These are phyloP conservation scores for Baudoinia panamericana DNA, from an alignment of 495 filamentous ascomycete species.

Conservation along the genomic window DNA sequence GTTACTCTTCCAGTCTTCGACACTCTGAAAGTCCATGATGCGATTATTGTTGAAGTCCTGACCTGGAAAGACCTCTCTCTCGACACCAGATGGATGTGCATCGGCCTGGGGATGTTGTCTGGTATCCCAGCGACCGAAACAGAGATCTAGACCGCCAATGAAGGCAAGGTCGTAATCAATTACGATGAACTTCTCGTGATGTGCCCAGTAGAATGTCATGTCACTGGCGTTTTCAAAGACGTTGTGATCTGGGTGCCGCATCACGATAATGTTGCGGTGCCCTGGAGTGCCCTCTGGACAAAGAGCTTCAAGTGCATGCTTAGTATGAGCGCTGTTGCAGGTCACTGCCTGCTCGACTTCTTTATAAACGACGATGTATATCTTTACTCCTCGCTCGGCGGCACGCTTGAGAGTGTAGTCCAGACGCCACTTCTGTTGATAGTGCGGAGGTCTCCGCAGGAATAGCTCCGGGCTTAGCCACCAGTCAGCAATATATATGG, in stretches of 20 bases:
- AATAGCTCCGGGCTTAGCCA: conserved; percentile 93
- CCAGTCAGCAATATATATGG: conserved; percentile 94
- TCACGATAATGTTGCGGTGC: conserved; percentile 71
- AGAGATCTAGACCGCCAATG: conserved; percentile 88
- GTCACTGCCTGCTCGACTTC: conserved; percentile 74
- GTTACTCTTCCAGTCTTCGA: conserved; percentile 84
- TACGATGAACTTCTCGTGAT: conserved; percentile 94
- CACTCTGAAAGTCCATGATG: conserved; percentile 88
- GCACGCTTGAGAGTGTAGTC: conserved; percentile 76
- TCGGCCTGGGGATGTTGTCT: conserved; percentile 78
- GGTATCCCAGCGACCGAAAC: conserved; percentile 86
- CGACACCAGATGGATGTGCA: conserved; percentile 70
- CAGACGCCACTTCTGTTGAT: conserved; percentile 75
- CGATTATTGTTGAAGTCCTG: conserved; percentile 91
- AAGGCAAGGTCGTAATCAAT: conserved; percentile 85
- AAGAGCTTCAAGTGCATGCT: conserved; percentile 66
- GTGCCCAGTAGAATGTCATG: conserved; percentile 98
- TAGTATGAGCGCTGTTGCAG: conserved; percentile 87
- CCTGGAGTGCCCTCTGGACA: conserved; percentile 70
- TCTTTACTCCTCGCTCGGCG: conserved; percentile 86
- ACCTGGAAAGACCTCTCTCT: conserved; percentile 79
- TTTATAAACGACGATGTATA: conserved; percentile 88
- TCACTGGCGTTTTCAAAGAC: conserved; percentile 86
- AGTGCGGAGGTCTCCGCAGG: conserved; percentile 66
- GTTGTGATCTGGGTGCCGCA: conserved; percentile 94